Base-by-base conservation (phyloP, 345 rosid species). In the Psidium friedrichsthalianum region DNA sequence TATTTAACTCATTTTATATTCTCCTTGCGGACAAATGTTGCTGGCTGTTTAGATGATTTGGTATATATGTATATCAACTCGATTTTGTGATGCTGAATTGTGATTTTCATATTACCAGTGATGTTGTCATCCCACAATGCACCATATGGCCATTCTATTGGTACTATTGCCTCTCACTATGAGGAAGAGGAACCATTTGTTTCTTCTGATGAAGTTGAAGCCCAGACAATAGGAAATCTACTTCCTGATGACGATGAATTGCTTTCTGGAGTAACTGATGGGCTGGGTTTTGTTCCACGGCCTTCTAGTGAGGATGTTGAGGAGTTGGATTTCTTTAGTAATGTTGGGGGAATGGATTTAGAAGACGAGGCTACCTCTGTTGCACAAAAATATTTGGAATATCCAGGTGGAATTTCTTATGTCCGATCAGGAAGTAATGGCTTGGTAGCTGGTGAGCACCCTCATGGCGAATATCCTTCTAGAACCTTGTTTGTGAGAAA, bases 231-330 rank as follows among this genome's bases (percentile, higher is more conserved):
- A 78, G 96, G 98, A 80, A 93, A 95, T 90, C 98, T 97, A 84
- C 98, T 97, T 59, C 99, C 99, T 82, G 92, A 91, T 90, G 98
- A 97, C 59, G 99, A 93, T 90, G 99, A 95, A 84, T 92, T 97
- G 74, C 95, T 97, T 85, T 92, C 95, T 54, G 99, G 95, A 84
- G 93, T 97, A 90, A 94, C 88, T 87, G 95, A 93, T 90, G 94
- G 90, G 53, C 86, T 91, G 85, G 94, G 91, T 78, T 88, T 86
- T 83, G 87, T 86, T 83, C 74, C 89, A 88, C 90, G 90, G 82
- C 88, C 90, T 87, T 86, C 84, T 87, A 85, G 51, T 84, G 94
- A 93, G 88, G 98, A 93, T 85, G 82, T 90, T 51, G 99, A 97
- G 87, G 99, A 95, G 83, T 90, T 93, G 87, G 99, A 97, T 87